A percentile compares a stretch with the other conserved stretches of the same genome.
phyloP scores from a whole-genome alignment of 2,329 filamentous ascomycete genomes.

The Atkinsonella hypoxylon region DNA sequence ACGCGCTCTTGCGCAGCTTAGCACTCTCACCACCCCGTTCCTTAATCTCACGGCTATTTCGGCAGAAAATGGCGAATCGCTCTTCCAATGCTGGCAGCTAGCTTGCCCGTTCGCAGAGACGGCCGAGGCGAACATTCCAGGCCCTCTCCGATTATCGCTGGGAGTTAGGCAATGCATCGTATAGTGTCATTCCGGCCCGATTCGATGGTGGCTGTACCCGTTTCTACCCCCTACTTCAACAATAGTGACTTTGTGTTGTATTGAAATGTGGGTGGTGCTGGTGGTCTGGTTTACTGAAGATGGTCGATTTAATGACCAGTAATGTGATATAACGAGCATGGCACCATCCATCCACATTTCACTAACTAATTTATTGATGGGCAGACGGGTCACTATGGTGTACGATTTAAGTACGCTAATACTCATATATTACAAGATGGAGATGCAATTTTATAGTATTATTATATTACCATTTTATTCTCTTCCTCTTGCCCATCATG shows the following conservation, averaged over 20 bases:
- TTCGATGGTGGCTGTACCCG: slow-evolving; percentile 30
- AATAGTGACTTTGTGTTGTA: background rate
- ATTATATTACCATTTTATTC: too few relatives aligned
- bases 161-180: slow-evolving; percentile 23
- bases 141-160: slow-evolving; percentile 18
- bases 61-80: slow-evolving; percentile 24
- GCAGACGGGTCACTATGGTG: too few relatives aligned
- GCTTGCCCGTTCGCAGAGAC: slow-evolving; percentile 12
- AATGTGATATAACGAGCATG: too few relatives aligned
- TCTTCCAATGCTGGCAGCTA: slow-evolving; percentile 34
- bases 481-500: background rate
- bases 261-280: background rate
- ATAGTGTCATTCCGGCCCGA: slow-evolving; percentile 22
- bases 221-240: too few relatives aligned
- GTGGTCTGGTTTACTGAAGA: background rate
- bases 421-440: too few relatives aligned
- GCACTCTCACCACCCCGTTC: slow-evolving; percentile 1
- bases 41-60: slow-evolving; percentile 31
- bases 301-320: too few relatives aligned
- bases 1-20: background rate
- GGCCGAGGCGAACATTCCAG: slow-evolving; percentile 19
- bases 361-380: too few relatives aligned
- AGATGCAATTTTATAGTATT: too few relatives aligned
- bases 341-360: too few relatives aligned
- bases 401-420: too few relatives aligned